Evolutionary conservation across 2,329 filamentous ascomycete genomes (phyloP).

Genomic region (Lecanoromycetidae sp.): DNA sequence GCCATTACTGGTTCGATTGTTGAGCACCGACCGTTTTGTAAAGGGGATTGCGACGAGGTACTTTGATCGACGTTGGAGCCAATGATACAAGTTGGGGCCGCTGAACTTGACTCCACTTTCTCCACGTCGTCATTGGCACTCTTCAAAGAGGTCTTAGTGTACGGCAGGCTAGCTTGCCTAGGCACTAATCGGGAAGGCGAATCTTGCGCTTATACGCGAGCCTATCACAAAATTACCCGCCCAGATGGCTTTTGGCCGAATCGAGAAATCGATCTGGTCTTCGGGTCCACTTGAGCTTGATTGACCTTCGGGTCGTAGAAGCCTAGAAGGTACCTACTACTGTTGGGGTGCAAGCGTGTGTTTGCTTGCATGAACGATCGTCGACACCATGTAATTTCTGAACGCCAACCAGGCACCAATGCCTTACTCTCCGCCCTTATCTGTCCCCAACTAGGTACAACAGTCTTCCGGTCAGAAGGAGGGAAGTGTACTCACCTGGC

Average conservation of each 20-base stretch:
- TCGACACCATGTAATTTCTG: no score
- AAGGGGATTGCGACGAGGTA: not conserved
- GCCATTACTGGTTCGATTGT: not conserved
- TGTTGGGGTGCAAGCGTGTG: not conserved
- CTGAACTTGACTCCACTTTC: not conserved
- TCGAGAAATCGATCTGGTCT: not conserved
- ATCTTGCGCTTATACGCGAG: not conserved
- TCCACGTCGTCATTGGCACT: constrained; percentile 6
- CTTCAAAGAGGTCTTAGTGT: constrained; percentile 1
- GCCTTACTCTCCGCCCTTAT: no score
- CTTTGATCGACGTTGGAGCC: no score
- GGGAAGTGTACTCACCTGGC: no score
- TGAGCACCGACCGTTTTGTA: constrained; percentile 1
- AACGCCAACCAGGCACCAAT: no score
- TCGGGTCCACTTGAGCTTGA: not conserved
- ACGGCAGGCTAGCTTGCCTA: constrained; percentile 3
- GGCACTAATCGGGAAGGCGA: not conserved
- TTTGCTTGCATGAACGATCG: not conserved
- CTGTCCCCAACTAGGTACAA: no score
- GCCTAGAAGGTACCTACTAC: not conserved
- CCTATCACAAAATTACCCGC: constrained; percentile 1
- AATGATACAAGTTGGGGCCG: not conserved
- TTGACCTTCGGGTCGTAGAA: not conserved
- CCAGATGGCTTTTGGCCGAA: not conserved
- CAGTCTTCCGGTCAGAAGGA: no score